Evolutionary conservation across 306 rosid genomes (phyloP), one percentile per base, ranked within the genome.

Genomic region (Vachellia collinsii): DNA sequence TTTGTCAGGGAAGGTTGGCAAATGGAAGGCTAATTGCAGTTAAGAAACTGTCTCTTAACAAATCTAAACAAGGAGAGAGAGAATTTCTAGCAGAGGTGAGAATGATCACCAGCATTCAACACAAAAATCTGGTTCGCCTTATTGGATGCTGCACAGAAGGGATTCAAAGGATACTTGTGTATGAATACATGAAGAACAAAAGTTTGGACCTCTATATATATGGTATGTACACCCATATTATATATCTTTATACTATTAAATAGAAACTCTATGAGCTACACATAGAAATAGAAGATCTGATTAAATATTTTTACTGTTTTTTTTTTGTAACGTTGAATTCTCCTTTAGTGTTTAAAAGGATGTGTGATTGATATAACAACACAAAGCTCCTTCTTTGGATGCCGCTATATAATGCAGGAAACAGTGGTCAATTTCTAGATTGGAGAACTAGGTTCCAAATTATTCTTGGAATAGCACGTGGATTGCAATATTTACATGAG

Each of bases 11-110:
- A 63, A 90, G 87, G 82, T 79, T 92, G 72, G 83, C 73, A 63
- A 94, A 92, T 86, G 97, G 92, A 61, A 91, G 82, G 72, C 58
- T 80, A 22, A 78, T 94, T 69, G 98, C 97, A 10, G 92, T 87
- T 8, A 94, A 94, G 91, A 89, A 87, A 85, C 76, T 94, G 75
- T 91, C 94, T 46, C 85, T 91, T 29, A 90, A 90, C 78, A 92
- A 88, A 85, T 92, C 97, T 53, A 92, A 86, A 5, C 97, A 95
- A 83, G 99, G 99, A 78, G 99, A 93, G 83, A 63, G 72, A 43
- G 98, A 93, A 62, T 95, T 95, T 87, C 91, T 89, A 75, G 73
- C 93, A 47, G 99, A 95, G 83, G 96, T 95, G 87, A 93, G 90
- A 83, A 63, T 89, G 86, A 91, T 93, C 83, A 89, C 95, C 12